These are phyloP conservation scores for Populus deltoides DNA, from an alignment of 345 rosid genomes.

Conservation along the genomic window DNA sequence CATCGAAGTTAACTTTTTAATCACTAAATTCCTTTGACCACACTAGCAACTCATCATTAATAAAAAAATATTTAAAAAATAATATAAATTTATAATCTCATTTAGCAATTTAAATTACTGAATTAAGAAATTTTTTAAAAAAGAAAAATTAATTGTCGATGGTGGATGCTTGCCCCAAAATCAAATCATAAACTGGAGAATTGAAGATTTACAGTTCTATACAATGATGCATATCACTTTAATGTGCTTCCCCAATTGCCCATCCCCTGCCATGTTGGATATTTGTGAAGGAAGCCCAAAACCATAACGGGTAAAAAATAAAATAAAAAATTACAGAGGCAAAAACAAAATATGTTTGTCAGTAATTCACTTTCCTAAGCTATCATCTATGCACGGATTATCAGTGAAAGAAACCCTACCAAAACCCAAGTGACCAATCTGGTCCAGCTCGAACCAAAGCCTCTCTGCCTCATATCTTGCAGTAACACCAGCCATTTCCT, in stretches of 20 bases:
- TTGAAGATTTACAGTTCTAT: not conserved
- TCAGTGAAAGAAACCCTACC: conserved; percentile 84
- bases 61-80: not conserved
- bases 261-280: not conserved
- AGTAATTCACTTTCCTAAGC: not conserved
- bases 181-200: not conserved
- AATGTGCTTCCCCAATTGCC: not conserved
- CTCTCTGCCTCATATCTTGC: conserved; percentile 58
- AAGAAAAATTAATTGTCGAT: not conserved
- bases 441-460: conserved; percentile 73
- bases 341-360: not conserved
- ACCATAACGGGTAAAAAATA: not conserved
- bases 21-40: too few relatives aligned
- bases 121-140: too few relatives aligned
- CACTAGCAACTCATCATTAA: not conserved
- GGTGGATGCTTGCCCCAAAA: not conserved
- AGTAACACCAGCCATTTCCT: conserved; percentile 26
- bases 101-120: rapidly evolving
- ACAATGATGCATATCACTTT: not conserved
- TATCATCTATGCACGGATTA: conserved; percentile 3
- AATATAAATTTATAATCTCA: too few relatives aligned
- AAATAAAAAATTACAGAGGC: not conserved
- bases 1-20: too few relatives aligned
- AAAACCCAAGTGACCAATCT: conserved; percentile 80
- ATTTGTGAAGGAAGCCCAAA: not conserved